phyloP scores from a whole-genome alignment of 352 stramenopile species.

The Globisporangium spinosum region DNA sequence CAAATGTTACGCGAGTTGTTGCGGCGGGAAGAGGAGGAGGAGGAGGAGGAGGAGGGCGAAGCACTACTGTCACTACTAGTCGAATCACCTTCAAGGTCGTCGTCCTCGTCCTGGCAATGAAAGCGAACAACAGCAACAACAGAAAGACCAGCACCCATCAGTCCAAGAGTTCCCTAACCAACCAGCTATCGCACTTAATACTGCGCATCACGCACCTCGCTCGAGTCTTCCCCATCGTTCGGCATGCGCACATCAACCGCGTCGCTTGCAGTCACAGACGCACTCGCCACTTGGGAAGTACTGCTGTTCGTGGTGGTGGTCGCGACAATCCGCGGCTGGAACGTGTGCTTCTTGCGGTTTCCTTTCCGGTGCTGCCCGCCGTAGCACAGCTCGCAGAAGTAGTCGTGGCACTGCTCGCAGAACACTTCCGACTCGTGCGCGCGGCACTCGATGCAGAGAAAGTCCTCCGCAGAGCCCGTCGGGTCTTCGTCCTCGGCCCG shows the following conservation, averaged over 20 bases:
- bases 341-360: constrained; percentile 71
- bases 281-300: background rate
- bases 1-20: constrained; percentile 71
- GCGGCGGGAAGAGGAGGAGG: constrained; percentile 31
- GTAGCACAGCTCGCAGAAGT: constrained; percentile 85
- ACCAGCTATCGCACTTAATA: background rate
- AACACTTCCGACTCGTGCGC: constrained; percentile 70
- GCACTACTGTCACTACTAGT: constrained; percentile 35
- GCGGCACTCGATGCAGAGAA: constrained; percentile 69
- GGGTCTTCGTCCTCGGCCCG: constrained; percentile 18
- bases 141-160: background rate
- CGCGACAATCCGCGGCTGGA: constrained; percentile 53
- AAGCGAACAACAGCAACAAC: background rate
- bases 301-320: background rate
- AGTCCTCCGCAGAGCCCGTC: constrained; percentile 26
- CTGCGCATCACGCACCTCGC: constrained; percentile 10
- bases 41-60: constrained; percentile 26
- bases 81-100: constrained; percentile 41
- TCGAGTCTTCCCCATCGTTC: constrained; percentile 16
- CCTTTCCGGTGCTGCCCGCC: constrained; percentile 84
- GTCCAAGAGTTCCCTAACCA: background rate
- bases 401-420: constrained; percentile 87
- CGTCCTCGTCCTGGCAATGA: constrained; percentile 11
- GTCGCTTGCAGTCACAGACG: background rate
- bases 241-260: constrained; percentile 16